These are phyloP conservation scores for Leccinum rimulosum DNA, from an alignment of 768 basidiomycete species.

Conservation along the genomic window DNA sequence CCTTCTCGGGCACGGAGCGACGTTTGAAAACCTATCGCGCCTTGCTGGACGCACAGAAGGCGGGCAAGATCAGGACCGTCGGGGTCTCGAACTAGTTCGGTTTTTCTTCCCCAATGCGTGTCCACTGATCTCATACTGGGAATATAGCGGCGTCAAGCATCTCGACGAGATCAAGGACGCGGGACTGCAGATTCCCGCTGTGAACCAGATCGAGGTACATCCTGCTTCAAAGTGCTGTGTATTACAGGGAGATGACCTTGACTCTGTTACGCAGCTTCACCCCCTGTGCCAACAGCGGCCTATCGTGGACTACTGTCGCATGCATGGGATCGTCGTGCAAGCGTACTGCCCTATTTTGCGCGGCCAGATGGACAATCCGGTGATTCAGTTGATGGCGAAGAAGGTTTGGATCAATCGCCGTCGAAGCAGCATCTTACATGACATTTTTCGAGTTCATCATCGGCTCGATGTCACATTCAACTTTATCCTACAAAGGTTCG, in stretches of 20 bases:
- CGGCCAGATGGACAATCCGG: conserved; percentile 50
- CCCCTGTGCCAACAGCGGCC: conserved; percentile 79
- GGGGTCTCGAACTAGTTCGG: conserved; percentile 87
- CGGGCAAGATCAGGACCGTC: conserved; percentile 65
- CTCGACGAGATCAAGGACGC: conserved; percentile 68
- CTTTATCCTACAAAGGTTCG: conserved; percentile 46
- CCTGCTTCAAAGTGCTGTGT: neutral
- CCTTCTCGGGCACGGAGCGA: conserved; percentile 56
- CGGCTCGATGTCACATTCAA: neutral
- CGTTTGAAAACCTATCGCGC: conserved; percentile 74
- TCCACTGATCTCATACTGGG: neutral
- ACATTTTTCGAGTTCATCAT: neutral
- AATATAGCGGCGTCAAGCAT: conserved; percentile 60
- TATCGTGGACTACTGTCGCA: conserved; percentile 72
- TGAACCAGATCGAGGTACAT: conserved; percentile 80
- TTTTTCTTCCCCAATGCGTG: neutral
- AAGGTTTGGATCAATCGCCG: conserved; percentile 44
- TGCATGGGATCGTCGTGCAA: conserved; percentile 59
- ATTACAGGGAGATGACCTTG: too few species aligned
- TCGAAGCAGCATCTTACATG: neutral
- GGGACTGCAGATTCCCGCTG: conserved; percentile 61
- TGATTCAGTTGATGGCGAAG: conserved; percentile 50
- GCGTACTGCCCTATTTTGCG: conserved; percentile 79
- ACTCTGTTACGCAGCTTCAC: conserved; percentile 52
- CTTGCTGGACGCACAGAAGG: conserved; percentile 54